These are phyloP conservation scores for Citrus maxima DNA, from an alignment of 345 rosid species.

Conservation along the genomic window DNA sequence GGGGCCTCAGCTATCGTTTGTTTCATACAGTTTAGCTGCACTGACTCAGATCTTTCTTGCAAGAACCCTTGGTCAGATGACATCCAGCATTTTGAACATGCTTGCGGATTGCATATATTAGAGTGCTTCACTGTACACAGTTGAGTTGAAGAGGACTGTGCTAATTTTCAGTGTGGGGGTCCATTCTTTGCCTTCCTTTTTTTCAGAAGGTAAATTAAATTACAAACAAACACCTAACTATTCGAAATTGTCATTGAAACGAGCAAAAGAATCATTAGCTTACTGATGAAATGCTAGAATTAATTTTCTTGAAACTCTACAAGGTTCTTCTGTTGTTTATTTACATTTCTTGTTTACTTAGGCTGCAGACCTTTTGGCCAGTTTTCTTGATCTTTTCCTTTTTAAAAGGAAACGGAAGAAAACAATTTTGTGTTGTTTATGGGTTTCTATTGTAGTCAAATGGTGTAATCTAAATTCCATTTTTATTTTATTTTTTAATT, in stretches of 20 bases:
- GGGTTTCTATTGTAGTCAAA: background rate
- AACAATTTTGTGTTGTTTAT: background rate
- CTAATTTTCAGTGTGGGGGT: slow-evolving; percentile 25
- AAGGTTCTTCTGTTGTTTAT: background rate
- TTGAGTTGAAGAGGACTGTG: slow-evolving; percentile 26
- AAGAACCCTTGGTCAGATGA: slow-evolving; percentile 13
- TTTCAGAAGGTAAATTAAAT: slow-evolving; percentile 38
- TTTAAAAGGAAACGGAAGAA: background rate
- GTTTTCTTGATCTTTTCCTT: background rate
- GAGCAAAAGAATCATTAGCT: slow-evolving; percentile 9
- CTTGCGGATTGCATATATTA: slow-evolving; percentile 29
- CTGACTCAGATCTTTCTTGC: background rate
- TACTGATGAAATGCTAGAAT: background rate
- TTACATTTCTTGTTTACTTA: background rate
- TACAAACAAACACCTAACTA: slow-evolving; percentile 20
- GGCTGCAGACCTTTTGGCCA: background rate
- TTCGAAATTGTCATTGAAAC: slow-evolving; percentile 13
- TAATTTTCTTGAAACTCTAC: slow-evolving; percentile 1
- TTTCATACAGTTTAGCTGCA: slow-evolving; percentile 17
- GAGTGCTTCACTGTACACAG: slow-evolving; percentile 29
- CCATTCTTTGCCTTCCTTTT: slow-evolving; percentile 48
- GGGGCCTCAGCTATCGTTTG: slow-evolving; percentile 21
- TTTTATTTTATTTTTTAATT: background rate
- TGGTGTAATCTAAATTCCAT: background rate
- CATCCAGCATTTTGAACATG: slow-evolving; percentile 25